These are phyloP conservation scores for Apophysomyces elegans DNA, from an alignment of 371 early-diverging fungal species.

Conservation along the genomic window DNA sequence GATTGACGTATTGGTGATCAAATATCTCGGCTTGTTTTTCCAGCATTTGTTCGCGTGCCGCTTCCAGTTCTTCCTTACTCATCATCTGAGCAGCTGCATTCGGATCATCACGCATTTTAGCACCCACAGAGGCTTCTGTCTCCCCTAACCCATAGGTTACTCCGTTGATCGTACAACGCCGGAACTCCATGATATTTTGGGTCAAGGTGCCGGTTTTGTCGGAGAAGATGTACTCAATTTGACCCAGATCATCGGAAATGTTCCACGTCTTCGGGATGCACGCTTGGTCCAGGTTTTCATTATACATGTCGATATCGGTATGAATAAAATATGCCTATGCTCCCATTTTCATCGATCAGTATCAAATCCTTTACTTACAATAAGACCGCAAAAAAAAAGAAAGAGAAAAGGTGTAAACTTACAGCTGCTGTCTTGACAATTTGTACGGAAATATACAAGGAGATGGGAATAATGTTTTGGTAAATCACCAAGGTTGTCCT, in stretches of 20 bases:
- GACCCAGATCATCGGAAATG: constrained; percentile 83
- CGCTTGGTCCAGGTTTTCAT: constrained; percentile 74
- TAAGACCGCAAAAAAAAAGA: constrained; percentile 9
- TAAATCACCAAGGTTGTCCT: constrained; percentile 55
- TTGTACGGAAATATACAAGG: constrained; percentile 96
- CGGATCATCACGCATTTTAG: constrained; percentile 39
- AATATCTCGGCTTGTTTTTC: constrained; percentile 46
- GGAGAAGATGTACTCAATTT: constrained; percentile 93
- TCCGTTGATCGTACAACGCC: constrained; percentile 87
- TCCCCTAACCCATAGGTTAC: constrained; percentile 74
- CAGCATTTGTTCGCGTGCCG: constrained; percentile 43
- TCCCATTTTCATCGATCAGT: too few relatives aligned
- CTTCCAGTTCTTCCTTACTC: constrained; percentile 32
- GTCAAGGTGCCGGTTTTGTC: constrained; percentile 92
- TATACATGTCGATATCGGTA: constrained; percentile 87
- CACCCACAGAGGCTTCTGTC: constrained; percentile 49
- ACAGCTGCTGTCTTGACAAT: constrained; percentile 79
- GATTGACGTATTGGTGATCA: constrained; percentile 46
- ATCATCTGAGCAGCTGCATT: constrained; percentile 32
- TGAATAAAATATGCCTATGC: constrained; percentile 78
- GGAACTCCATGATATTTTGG: constrained; percentile 81
- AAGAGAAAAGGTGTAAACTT: constrained; percentile 30
- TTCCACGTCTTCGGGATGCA: constrained; percentile 92
- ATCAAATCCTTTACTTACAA: too few relatives aligned
- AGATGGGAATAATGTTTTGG: constrained; percentile 82